Conservation (phyloP, 164 flowering plant genomes). For the Aristolochia fimbriata region DNA sequence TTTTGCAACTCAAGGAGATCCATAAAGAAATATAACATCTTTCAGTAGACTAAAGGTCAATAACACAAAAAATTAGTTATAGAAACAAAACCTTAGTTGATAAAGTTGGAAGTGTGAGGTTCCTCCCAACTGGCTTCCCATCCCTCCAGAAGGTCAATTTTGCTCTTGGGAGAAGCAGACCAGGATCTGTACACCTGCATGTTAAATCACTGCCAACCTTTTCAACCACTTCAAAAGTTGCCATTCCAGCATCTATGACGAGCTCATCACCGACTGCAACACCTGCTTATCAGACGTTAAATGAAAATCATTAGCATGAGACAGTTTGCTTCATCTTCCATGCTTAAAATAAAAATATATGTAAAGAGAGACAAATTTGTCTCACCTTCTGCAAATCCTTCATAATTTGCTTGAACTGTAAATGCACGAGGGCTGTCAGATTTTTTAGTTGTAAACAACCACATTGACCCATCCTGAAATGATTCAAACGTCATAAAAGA, state of each 20-base stretch:
- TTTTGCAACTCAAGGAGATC: background rate
- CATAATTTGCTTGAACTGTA: constrained; percentile 66
- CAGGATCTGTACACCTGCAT: constrained; percentile 74
- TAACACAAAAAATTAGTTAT: background rate
- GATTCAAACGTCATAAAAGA: background rate
- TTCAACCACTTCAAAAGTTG: constrained; percentile 75
- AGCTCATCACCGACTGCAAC: constrained; percentile 70
- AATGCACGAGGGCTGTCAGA: constrained; percentile 54
- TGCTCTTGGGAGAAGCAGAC: constrained; percentile 79
- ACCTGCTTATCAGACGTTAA: constrained; percentile 27
- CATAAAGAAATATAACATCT: background rate
- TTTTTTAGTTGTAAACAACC: constrained; percentile 57
- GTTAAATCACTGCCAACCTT: constrained; percentile 60
- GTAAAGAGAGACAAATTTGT: no score
- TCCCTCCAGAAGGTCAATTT: constrained; percentile 87
- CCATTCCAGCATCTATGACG: constrained; percentile 93
- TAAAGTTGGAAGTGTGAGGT: constrained; percentile 49
- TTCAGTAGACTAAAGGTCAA: no score
- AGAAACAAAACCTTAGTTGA: constrained; percentile 45
- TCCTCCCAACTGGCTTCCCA: constrained; percentile 54
- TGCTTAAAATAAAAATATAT: background rate
- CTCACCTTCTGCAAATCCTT: constrained; percentile 79
- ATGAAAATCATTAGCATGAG: background rate
- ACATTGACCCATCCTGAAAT: constrained; percentile 57
- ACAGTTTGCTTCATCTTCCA: background rate